Evolutionary conservation across 306 rosid species (phyloP), one percentile per base, ranked within the genome.

Genomic region (Gillenia trifoliata): DNA sequence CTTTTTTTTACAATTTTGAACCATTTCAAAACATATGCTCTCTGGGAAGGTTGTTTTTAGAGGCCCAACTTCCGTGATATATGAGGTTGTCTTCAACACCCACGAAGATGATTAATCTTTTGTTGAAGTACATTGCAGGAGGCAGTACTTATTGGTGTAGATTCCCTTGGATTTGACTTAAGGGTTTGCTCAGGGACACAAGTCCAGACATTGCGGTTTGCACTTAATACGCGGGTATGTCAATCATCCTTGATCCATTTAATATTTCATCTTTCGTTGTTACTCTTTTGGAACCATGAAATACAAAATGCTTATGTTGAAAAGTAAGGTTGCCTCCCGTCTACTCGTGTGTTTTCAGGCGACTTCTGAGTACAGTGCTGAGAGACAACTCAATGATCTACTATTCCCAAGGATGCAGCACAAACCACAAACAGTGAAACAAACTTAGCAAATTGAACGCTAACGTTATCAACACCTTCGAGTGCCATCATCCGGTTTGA

Each of bases 101-200:
- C 64, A 26, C 34, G 3, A 59, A 3, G 1, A 73, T 25, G 64
- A 43, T 59, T 40, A 63, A 16, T 66, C 23, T 50, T 50, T 80
- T 38, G 31, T 77, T 49, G 66, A 74, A 66, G 75, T 71, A 68
- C 23, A 45, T 59, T 79, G 80, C 92, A 94, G 98, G 98, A 94
- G 87, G 98, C 89, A 75, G 85, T 83, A 79, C 79, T 94, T 80
- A 87, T 81, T 31, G 79, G 86, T 56, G 77, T 94, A 40, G 98
- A 94, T 74, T 91, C 97, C 70, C 88, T 94, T 75, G 98, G 98
- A 68, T 87, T 91, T 86, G 97, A 91, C 78, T 47, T 90, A 55
- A 89, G 97, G 81, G 89, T 94, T 73, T 94, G 98, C 79, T 87
- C 96, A 28, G 97, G 95, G 81, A 87, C 96, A 77, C 97, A 91